Evolutionary conservation across 225 moss, liverwort and hornwort species (phyloP), one percentile per base, ranked within the genome.

Genomic region (Marchantia paleacea): DNA sequence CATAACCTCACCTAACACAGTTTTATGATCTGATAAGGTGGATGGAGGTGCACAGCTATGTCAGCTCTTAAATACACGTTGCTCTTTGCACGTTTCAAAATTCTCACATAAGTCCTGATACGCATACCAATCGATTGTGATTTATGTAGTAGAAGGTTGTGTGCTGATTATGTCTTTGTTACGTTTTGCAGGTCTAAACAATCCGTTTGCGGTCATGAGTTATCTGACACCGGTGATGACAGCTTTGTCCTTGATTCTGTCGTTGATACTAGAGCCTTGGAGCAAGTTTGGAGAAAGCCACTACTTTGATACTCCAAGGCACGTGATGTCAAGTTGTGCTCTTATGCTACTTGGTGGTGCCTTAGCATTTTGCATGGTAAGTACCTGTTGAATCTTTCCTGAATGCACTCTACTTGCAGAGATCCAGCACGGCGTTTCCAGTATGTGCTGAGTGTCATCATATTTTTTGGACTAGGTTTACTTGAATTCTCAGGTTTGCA

Each of bases 341-440:
- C 87, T 99, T 71, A 95, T 99, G 99, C 86, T 99, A 48, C 91
- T 95, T 63, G 99, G 99, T 79, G 99, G 99, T 49, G 85, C 89
- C 24, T 84, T 99, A n/a, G 99, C 99, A 52, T 99, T 99, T 80
- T 99, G 91, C 83, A 99, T 95, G 97, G 97, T 95, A 92, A 69
- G 55, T 0, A 30, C 0, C 8, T 14, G 25, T 31, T 10, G 10
- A n/a, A 60, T 60, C 7, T 39, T 39, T 39, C 2, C 39, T 39
- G 39, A 39, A 2, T 39, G 39, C 39, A 39, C 39, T 67, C 66
- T 67, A n/a, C 24, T 58, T 58, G 57, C 57, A 58, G 57, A 13
- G 6, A 13, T 58, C 15, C 39, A 39, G 39, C 39, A 39, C 39
- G 39, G 5, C 39, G 39, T 39, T 39, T 39, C 16, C 20, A 70